Conservation (phyloP, 192 early-diverging fungal species). For the Kappamyces sp. region DNA sequence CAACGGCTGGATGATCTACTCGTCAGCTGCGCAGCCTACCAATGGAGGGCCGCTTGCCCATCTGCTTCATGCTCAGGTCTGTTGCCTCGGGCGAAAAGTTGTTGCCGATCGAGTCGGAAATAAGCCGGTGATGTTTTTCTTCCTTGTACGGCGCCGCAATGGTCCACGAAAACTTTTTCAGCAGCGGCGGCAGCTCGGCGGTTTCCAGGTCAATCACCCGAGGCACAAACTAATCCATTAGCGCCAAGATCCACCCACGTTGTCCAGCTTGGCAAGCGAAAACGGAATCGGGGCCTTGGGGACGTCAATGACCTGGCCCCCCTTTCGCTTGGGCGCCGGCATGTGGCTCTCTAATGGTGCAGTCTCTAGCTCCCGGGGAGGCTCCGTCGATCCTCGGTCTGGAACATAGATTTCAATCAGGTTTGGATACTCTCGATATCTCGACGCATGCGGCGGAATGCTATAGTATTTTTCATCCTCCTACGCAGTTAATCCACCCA, state of each 20-base stretch:
- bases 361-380: not conserved
- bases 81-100: constrained; percentile 48
- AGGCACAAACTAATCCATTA: not conserved
- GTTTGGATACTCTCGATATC: constrained; percentile 17
- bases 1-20: not conserved
- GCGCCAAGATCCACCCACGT: not conserved
- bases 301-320: constrained; percentile 5
- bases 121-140: constrained; percentile 36
- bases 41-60: constrained; percentile 20
- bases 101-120: constrained; percentile 61
- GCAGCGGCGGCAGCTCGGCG: constrained; percentile 38
- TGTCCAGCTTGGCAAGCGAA: constrained; percentile 9
- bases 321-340: not conserved
- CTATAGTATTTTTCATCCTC: too few relatives aligned
- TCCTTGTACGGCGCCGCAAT: constrained; percentile 57
- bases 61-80: constrained; percentile 36
- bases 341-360: not conserved
- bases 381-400: constrained; percentile 4
- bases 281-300: constrained; percentile 4
- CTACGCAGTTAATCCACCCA: too few relatives aligned
- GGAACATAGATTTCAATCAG: constrained; percentile 17
- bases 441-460: too few relatives aligned
- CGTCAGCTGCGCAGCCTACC: constrained; percentile 2
- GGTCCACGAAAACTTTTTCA: constrained; percentile 60
- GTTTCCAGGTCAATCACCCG: constrained; percentile 25